Evolutionary conservation across 768 basidiomycete genomes (phyloP).

Genomic region (Collybia sordida): DNA sequence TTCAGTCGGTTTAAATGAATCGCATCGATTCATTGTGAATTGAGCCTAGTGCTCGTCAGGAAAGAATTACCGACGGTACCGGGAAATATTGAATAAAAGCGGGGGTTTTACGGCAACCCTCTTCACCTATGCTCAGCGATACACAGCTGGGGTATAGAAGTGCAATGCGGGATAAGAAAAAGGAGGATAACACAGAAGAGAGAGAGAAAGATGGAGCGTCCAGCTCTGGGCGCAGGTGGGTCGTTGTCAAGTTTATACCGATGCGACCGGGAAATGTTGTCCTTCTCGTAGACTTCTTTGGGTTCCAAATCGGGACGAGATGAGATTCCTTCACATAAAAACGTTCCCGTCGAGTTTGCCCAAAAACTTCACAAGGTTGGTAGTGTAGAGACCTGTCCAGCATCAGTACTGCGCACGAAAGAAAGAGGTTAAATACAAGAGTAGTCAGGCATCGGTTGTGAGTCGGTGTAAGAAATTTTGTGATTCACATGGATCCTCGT

Average conservation of each 20-base stretch:
- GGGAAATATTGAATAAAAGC: slow-evolving; percentile 17
- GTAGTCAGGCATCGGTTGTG: too few relatives aligned
- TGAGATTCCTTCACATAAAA: too few relatives aligned
- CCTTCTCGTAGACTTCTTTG: slow-evolving; percentile 7
- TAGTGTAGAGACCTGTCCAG: too few relatives aligned
- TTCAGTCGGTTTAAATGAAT: too few relatives aligned
- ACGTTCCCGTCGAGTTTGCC: too few relatives aligned
- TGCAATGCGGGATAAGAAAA: slow-evolving; percentile 9
- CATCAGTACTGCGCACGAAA: too few relatives aligned
- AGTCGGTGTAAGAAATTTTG: too few relatives aligned
- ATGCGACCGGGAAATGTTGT: slow-evolving; percentile 31
- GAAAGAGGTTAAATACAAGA: too few relatives aligned
- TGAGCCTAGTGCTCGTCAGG: background rate
- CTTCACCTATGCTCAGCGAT: too few relatives aligned
- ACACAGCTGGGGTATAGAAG: slow-evolving; percentile 1
- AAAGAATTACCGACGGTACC: slow-evolving; percentile 23
- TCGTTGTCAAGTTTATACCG: slow-evolving; percentile 37
- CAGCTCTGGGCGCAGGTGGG: slow-evolving; percentile 26
- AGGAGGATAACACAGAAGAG: background rate
- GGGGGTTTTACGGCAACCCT: slow-evolving; percentile 4
- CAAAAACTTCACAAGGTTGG: too few relatives aligned
- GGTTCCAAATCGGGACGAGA: background rate
- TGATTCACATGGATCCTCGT: too few relatives aligned
- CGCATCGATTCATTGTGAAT: too few relatives aligned
- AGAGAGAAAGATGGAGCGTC: background rate